A percentile compares a stretch with the other conserved stretches of the same genome.
Conservation (phyloP, 768 basidiomycete genomes). For the Daedalea quercina region DNA sequence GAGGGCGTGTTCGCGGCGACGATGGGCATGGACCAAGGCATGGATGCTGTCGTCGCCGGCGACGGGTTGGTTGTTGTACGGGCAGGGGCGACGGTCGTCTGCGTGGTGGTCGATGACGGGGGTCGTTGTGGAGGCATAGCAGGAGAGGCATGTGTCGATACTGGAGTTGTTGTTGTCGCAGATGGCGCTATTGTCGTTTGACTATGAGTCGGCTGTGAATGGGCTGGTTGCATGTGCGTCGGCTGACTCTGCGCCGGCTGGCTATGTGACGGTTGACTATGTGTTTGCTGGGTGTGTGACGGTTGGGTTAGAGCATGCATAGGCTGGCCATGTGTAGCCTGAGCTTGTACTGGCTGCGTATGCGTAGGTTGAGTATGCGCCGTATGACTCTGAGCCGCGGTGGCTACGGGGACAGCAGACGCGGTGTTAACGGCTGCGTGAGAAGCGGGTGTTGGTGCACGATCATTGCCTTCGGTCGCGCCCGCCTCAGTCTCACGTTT, state of each 20-base stretch:
- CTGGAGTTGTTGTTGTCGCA: slow-evolving; percentile 27
- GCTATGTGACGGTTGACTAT: not conserved
- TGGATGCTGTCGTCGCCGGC: slow-evolving; percentile 18
- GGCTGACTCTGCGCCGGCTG: not conserved
- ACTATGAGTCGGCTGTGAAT: slow-evolving; percentile 5
- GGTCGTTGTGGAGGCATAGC: slow-evolving; percentile 42
- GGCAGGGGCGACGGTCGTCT: slow-evolving; percentile 6
- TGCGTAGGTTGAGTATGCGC: slow-evolving; percentile 13
- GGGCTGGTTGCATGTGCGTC: slow-evolving; percentile 26
- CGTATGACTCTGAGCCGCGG: slow-evolving; percentile 7
- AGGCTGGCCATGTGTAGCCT: not conserved
- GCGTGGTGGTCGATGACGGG: slow-evolving; percentile 11
- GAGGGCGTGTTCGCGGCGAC: slow-evolving; percentile 55
- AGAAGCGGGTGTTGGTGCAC: slow-evolving; percentile 5
- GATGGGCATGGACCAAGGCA: slow-evolving; percentile 72
- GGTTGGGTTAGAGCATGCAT: too few relatives aligned
- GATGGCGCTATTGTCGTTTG: slow-evolving; percentile 5
- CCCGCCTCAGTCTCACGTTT: slow-evolving; percentile 38
- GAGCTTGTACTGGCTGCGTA: slow-evolving; percentile 6
- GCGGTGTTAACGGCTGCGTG: slow-evolving; percentile 5
- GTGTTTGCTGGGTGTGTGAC: slow-evolving; percentile 5
- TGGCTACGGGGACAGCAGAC: slow-evolving; percentile 13
- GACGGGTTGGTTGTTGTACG: slow-evolving; percentile 17
- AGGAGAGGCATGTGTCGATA: slow-evolving; percentile 36
- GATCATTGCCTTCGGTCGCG: slow-evolving; percentile 11